Evolutionary conservation across 805 yeast genomes (phyloP).

Genomic region (Schwanniomyces vanrijiae): DNA sequence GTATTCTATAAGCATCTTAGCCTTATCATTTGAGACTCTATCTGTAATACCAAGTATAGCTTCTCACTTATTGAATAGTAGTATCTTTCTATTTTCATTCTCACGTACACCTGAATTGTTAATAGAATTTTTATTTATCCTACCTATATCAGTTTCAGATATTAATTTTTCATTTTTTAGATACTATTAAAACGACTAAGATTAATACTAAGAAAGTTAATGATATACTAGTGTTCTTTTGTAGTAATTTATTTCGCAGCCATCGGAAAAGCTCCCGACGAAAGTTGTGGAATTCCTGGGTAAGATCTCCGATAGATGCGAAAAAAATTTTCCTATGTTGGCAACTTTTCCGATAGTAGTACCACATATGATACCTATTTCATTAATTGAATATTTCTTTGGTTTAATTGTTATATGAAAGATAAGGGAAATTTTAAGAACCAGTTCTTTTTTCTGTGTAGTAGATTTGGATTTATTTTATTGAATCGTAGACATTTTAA

Average conservation of each 20-base stretch:
- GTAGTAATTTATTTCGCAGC: neutral
- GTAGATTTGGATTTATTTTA: no score
- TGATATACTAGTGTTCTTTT: no score
- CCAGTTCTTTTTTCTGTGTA: no score
- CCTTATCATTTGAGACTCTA: conserved; percentile 41
- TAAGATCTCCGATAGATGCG: neutral
- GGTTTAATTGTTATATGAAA: no score
- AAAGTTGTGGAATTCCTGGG: neutral
- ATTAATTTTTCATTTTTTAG: conserved; percentile 4
- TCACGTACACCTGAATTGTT: conserved; percentile 33
- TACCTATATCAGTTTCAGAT: conserved; percentile 54
- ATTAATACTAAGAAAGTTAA: neutral
- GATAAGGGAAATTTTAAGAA: no score
- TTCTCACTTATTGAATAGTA: conserved; percentile 42
- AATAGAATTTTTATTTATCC: conserved; percentile 52
- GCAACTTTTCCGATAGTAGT: neutral
- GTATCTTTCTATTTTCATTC: conserved; percentile 26
- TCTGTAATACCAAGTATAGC: conserved; percentile 46
- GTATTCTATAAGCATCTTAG: conserved; percentile 23
- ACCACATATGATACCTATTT: neutral
- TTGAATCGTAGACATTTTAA: no score
- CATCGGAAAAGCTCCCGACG: neutral
- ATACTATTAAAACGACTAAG: neutral
- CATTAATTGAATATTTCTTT: no score
- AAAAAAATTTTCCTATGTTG: neutral